Base-by-base conservation (phyloP, 495 filamentous ascomycete species). In the Oleoguttula mirabilis region DNA sequence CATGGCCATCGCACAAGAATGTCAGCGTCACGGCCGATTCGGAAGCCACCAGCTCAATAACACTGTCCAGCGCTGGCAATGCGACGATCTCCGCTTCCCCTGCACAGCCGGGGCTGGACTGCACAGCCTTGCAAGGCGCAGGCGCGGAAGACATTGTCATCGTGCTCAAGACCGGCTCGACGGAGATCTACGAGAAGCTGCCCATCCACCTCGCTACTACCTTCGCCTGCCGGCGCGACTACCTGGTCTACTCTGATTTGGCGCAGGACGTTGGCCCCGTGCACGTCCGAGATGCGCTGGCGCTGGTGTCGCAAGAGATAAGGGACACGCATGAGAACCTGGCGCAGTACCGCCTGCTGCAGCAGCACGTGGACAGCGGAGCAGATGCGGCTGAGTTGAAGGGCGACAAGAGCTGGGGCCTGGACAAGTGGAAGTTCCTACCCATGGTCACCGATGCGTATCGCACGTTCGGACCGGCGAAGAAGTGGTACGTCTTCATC, bases 341-440 rank as follows among this genome's bases (percentile, higher is more conserved):
- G 11, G 10, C 8, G 32, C 32, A 14, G 32, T 35, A 35, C 17
- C 32, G 32, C 32, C 8, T 6, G 15, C 15, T 35, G 7, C 8
- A 30, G 27, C 8, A 35, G 32, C 12, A 35, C 8, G 15, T n/a
- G 7, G 7, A 7, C 8, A 19, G 10, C 6, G 32, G 32, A 6
- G 8, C 7, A 19, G 17, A 35, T 14, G 12, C 32, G 8, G 15
- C 6, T 6, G 32, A 35, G 32, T 17, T 35, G 15, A 35, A 19
- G 6, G 15, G 32, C 8, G 17, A 35, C 7, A 8, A n/a, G 12
- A 19, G 32, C 32, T 83, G 77, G 77, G 68, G 65, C 43, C 62
- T 80, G 10, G 77, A 83, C 58, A 80, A 79, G 54, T 82, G 73
- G 66, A 83, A 82, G 57, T 81, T 81, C 53, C 60, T 83, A 8